Evolutionary conservation across 306 rosid species (phyloP).

Genomic region (Cicer chorassanicum): DNA sequence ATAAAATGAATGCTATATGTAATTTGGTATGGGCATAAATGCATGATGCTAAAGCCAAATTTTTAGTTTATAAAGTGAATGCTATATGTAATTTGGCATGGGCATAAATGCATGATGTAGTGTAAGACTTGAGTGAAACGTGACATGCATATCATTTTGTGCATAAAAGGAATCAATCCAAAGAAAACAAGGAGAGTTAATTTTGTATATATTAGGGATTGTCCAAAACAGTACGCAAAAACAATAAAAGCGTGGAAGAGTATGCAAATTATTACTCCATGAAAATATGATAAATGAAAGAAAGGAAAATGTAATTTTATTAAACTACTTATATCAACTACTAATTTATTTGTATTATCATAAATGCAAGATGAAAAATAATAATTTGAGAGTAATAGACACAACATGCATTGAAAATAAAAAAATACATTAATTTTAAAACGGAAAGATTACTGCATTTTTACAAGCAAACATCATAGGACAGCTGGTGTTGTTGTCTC

Average conservation of each 20-base stretch:
- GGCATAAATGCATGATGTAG: slow-evolving; percentile 1
- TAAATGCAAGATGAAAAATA: too few relatives aligned
- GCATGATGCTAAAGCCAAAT: not conserved
- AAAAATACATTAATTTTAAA: too few relatives aligned
- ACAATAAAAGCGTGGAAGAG: not conserved
- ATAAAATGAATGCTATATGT: not conserved
- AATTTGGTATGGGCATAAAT: not conserved
- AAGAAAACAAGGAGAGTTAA: not conserved
- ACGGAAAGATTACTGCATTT: not conserved
- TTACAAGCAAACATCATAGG: not conserved
- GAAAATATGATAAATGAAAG: too few relatives aligned
- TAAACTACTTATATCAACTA: too few relatives aligned
- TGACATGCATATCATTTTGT: not conserved
- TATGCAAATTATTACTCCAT: not conserved
- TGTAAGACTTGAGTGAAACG: not conserved
- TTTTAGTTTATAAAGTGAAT: too few relatives aligned
- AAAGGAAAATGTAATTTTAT: too few relatives aligned
- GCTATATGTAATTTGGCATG: not conserved
- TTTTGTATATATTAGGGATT: not conserved
- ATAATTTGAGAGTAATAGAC: too few relatives aligned
- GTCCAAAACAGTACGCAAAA: not conserved
- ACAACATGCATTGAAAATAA: too few relatives aligned
- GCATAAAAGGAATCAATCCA: not conserved
- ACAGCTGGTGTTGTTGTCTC: not conserved
- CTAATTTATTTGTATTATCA: too few relatives aligned